A percentile compares a stretch with the other conserved stretches of the same genome.
These are phyloP conservation scores for Dendrobium nobile DNA, from an alignment of 106 monocot species.

Conservation along the genomic window DNA sequence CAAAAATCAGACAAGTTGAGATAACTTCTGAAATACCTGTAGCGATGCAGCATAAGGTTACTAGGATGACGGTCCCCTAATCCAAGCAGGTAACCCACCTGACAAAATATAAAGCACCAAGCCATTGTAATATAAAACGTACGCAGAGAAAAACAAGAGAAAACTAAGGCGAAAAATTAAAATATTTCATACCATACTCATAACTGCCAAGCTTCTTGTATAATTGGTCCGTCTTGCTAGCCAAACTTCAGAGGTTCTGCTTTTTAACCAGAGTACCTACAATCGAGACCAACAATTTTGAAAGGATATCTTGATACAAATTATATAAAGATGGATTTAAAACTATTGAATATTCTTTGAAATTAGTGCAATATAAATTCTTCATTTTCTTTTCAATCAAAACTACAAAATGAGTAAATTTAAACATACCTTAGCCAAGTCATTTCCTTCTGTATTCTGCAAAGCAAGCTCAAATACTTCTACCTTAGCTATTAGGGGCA, in stretches of 20 bases:
- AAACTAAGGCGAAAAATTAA: not conserved
- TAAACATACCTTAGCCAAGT: slow-evolving; percentile 79
- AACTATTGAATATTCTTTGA: too few species aligned
- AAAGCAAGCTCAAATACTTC: slow-evolving; percentile 98
- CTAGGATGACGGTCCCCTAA: slow-evolving; percentile 97
- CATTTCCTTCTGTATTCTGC: slow-evolving; percentile 92
- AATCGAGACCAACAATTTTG: not conserved
- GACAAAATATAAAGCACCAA: slow-evolving; percentile 10
- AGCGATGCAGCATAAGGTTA: slow-evolving; percentile 94
- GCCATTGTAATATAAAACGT: not conserved
- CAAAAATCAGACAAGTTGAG: not conserved
- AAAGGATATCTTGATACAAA: not conserved
- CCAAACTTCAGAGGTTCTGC: slow-evolving; percentile 98
- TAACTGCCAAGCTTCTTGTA: slow-evolving; percentile 97
- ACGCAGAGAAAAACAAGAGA: not conserved
- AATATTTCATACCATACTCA: slow-evolving; percentile 80
- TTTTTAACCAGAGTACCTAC: slow-evolving; percentile 98
- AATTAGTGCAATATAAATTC: not conserved
- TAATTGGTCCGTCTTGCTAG: slow-evolving; percentile 95
- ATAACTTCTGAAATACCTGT: slow-evolving; percentile 40
- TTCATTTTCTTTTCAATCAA: not conserved
- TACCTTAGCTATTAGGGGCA: slow-evolving; percentile 87
- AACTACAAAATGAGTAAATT: not conserved
- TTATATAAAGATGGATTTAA: too few species aligned
- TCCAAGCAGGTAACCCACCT: slow-evolving; percentile 98